phyloP scores from a whole-genome alignment of 73 alveolate species.

The Tetrahymena thermophila region DNA sequence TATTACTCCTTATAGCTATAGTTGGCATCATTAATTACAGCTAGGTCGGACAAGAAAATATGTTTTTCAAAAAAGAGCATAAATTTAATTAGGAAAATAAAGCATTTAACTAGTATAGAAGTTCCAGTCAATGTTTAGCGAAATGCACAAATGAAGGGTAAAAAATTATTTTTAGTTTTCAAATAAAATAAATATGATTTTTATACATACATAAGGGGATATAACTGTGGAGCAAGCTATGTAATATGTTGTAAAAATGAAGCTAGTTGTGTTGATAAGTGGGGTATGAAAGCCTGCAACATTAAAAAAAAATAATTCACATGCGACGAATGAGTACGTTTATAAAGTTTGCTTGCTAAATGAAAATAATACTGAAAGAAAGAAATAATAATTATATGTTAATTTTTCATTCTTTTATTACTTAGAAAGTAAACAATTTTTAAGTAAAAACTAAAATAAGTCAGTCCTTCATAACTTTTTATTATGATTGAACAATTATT shows the following conservation, averaged over 20 bases:
- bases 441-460: too few relatives aligned
- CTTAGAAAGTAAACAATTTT: too few relatives aligned
- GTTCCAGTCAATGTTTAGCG: background rate
- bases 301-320: background rate
- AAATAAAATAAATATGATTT: too few relatives aligned
- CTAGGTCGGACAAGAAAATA: background rate
- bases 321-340: background rate
- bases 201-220: background rate
- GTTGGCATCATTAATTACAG: background rate
- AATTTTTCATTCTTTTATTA: background rate
- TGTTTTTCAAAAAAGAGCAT: background rate
- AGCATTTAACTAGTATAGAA: background rate
- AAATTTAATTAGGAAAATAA: background rate
- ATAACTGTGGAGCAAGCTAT: background rate
- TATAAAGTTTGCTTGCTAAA: background rate
- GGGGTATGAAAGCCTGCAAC: background rate
- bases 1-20: background rate
- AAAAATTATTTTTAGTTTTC: background rate
- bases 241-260: background rate
- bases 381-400: background rate
- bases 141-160: background rate
- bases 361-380: background rate
- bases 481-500: too few relatives aligned
- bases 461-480: too few relatives aligned
- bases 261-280: background rate